Percentiles rank a stretch among this genome's conserved stretches.
Conservation (phyloP, 371 early-diverging fungal genomes). For the Homolaphlyctis polyrhiza region DNA sequence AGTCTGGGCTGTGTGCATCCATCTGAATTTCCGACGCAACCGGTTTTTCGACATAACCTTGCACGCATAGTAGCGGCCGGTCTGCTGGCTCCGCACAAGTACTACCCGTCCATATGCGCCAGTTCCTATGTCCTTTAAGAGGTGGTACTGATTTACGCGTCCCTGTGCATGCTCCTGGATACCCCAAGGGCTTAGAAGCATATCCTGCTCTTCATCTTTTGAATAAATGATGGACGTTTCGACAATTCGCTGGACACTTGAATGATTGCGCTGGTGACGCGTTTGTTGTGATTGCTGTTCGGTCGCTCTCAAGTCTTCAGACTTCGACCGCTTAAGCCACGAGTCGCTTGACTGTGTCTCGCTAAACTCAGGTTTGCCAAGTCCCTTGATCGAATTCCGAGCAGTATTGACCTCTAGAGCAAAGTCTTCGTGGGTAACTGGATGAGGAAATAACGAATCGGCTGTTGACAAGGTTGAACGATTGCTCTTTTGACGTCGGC, state of each 20-base stretch:
- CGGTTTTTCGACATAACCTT: slow-evolving; percentile 48
- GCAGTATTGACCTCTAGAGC: no score
- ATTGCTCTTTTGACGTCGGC: no score
- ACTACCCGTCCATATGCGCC: slow-evolving; percentile 48
- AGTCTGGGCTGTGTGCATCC: slow-evolving; percentile 5
- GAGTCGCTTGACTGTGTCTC: not conserved
- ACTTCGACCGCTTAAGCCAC: not conserved
- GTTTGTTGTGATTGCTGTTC: not conserved
- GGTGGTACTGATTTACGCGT: slow-evolving; percentile 50
- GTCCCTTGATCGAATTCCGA: no score
- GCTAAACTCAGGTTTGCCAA: no score
- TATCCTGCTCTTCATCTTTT: slow-evolving; percentile 19
- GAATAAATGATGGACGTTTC: slow-evolving; percentile 37
- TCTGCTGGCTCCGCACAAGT: slow-evolving; percentile 29
- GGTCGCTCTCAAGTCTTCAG: not conserved
- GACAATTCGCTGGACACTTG: slow-evolving; percentile 23
- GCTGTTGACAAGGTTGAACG: no score
- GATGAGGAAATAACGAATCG: no score
- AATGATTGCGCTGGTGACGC: not conserved
- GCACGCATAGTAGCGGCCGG: slow-evolving; percentile 44
- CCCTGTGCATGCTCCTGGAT: slow-evolving; percentile 34
- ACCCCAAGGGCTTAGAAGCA: slow-evolving; percentile 19
- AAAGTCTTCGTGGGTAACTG: no score
- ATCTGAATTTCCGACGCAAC: slow-evolving; percentile 41
- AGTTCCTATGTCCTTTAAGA: slow-evolving; percentile 43